Conservation (phyloP, 768 basidiomycete genomes). For the Xanthoconium stramineum region DNA sequence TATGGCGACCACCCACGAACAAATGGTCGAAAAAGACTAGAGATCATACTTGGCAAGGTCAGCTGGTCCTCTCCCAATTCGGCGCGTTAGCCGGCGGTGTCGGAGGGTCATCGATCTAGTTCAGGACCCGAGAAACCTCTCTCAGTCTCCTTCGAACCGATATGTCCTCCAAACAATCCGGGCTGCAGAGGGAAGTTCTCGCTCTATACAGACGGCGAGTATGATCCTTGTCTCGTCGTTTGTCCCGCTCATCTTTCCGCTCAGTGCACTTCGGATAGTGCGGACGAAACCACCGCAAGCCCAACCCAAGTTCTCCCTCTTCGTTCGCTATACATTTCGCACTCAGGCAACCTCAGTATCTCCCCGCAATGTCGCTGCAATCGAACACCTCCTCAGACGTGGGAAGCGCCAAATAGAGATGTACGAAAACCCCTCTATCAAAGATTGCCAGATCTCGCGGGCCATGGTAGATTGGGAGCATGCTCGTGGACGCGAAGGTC, state of each 20-base stretch:
- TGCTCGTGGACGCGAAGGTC: conserved; percentile 13
- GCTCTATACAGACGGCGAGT: conserved; percentile 53
- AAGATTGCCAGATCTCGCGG: conserved; percentile 70
- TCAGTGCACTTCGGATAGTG: conserved; percentile 74
- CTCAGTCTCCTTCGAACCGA: not conserved
- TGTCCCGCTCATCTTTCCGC: conserved; percentile 4
- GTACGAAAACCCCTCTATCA: conserved; percentile 65
- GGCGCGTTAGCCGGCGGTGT: conserved; percentile 22
- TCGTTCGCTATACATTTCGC: conserved; percentile 68
- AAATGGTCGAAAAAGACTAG: conserved; percentile 1
- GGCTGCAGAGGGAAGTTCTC: conserved; percentile 52
- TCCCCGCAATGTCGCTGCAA: conserved; percentile 60
- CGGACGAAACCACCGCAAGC: conserved; percentile 58
- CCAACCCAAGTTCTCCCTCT: conserved; percentile 63
- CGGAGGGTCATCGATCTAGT: conserved; percentile 4
- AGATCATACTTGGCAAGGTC: conserved; percentile 17
- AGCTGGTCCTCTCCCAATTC: not conserved
- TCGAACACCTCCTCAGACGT: conserved; percentile 76
- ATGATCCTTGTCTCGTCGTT: not conserved
- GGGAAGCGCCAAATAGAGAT: conserved; percentile 65
- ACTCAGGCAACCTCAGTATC: conserved; percentile 58
- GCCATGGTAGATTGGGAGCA: conserved; percentile 69
- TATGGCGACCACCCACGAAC: conserved; percentile 10
- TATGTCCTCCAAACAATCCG: conserved; percentile 40
- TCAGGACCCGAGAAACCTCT: not conserved